Percentiles rank a stretch among this genome's conserved stretches.
These are phyloP conservation scores for Eimeria maxima DNA, from an alignment of 169 alveolate genomes.

Conservation along the genomic window DNA sequence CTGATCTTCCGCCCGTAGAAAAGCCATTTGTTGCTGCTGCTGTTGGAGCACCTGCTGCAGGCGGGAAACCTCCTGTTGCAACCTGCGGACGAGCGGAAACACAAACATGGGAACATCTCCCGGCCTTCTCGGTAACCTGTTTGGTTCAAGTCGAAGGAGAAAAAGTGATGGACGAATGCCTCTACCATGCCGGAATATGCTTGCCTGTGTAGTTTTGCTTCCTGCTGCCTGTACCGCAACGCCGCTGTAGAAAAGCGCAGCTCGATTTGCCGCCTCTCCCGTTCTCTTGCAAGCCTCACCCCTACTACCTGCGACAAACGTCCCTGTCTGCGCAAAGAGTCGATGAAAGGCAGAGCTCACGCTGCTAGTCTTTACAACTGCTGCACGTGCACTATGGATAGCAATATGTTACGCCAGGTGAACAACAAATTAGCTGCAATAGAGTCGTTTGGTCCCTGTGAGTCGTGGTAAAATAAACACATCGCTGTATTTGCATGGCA, in stretches of 20 bases:
- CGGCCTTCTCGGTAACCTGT: neutral
- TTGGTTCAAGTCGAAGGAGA: neutral
- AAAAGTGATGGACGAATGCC: no score
- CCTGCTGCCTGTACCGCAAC: slow-evolving; percentile 44
- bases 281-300: neutral
- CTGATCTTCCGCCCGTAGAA: slow-evolving; percentile 12
- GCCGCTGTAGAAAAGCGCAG: neutral
- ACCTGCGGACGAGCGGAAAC: slow-evolving; percentile 8
- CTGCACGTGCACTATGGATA: neutral
- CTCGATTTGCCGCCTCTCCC: neutral
- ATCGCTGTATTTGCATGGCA: neutral
- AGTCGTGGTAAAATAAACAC: neutral
- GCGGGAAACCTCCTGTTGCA: slow-evolving; percentile 30
- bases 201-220: slow-evolving; percentile 48
- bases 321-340: neutral
- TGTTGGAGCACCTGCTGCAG: slow-evolving; percentile 47
- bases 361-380: neutral
- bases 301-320: slow-evolving; percentile 35
- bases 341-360: neutral
- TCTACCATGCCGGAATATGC: neutral
- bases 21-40: slow-evolving; percentile 36
- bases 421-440: neutral
- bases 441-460: neutral
- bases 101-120: neutral
- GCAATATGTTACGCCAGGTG: neutral